phyloP scores from a whole-genome alignment of 2,329 filamentous ascomycete species.

The Sarocladium brachiariae region DNA sequence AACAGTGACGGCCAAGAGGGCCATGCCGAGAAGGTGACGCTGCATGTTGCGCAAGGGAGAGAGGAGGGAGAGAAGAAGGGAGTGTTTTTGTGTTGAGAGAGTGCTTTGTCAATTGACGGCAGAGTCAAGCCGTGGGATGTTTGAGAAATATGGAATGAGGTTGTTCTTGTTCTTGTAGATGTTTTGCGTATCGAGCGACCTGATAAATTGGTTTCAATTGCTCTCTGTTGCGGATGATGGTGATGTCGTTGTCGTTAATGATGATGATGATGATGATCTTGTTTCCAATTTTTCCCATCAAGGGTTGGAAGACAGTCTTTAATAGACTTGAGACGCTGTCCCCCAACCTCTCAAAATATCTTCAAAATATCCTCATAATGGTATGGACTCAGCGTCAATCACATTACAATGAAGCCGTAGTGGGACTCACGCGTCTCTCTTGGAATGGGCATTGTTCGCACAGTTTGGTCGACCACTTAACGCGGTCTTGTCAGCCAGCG shows the following conservation, averaged over 20 bases:
- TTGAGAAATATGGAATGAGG: too few relatives aligned
- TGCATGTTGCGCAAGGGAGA: not conserved
- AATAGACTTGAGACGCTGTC: not conserved
- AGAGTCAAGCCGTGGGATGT: too few relatives aligned
- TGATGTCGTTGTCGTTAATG: not conserved
- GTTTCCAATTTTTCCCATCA: not conserved
- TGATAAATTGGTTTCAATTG: too few relatives aligned
- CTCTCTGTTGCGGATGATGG: too few relatives aligned
- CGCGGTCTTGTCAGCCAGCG: too few relatives aligned
- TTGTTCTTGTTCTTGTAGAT: too few relatives aligned
- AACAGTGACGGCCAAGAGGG: slow-evolving; percentile 19
- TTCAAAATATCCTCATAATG: not conserved
- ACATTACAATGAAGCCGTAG: not conserved
- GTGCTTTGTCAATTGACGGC: too few relatives aligned
- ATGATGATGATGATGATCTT: slow-evolving; percentile 4
- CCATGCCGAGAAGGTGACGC: slow-evolving; percentile 10
- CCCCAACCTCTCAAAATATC: not conserved
- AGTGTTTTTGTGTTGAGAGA: too few relatives aligned
- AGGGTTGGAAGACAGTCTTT: not conserved
- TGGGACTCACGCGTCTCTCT: not conserved
- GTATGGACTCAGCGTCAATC: not conserved
- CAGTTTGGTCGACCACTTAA: not conserved
- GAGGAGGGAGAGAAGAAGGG: too few relatives aligned
- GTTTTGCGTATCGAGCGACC: too few relatives aligned
- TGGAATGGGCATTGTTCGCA: not conserved